Conservation (phyloP, 768 basidiomycete species). For the Lactarius sanguifluus region DNA sequence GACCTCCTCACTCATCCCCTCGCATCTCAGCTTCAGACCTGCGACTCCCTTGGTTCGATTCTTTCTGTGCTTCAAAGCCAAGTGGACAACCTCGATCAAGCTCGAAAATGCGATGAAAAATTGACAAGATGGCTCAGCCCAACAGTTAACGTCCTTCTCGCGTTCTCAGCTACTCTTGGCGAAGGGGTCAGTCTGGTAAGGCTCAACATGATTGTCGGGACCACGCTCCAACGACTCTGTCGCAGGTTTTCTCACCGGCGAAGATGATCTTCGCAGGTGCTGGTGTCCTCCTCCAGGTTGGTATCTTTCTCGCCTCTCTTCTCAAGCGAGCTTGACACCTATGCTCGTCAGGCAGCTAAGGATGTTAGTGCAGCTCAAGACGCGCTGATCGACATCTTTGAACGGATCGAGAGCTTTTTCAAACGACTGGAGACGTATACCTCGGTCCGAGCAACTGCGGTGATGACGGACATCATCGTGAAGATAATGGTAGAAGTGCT, state of each 20-base stretch:
- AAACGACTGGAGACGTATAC: background rate
- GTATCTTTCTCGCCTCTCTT: background rate
- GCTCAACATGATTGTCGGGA: background rate
- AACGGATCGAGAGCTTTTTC: conserved; percentile 1
- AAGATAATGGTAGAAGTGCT: conserved; percentile 8
- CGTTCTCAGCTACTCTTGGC: conserved; percentile 5
- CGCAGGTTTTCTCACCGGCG: background rate
- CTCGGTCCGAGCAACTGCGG: background rate
- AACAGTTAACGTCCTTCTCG: background rate
- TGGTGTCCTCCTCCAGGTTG: background rate
- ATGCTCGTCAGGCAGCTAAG: background rate
- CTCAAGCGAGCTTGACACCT: background rate
- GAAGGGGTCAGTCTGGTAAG: conserved; percentile 4
- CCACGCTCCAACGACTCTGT: no score
- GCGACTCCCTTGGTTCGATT: background rate
- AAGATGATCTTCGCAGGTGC: conserved; percentile 8
- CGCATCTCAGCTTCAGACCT: background rate
- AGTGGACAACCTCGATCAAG: background rate
- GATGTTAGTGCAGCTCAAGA: background rate
- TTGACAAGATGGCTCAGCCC: conserved; percentile 1
- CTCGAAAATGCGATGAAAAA: background rate
- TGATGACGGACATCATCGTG: background rate
- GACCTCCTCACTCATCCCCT: conserved; percentile 8
- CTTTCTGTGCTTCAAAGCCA: background rate
- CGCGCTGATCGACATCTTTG: background rate